A percentile compares a stretch with the other conserved stretches of the same genome.
Evolutionary conservation across 306 rosid genomes (phyloP).

Genomic region (Sicyos baderoa): DNA sequence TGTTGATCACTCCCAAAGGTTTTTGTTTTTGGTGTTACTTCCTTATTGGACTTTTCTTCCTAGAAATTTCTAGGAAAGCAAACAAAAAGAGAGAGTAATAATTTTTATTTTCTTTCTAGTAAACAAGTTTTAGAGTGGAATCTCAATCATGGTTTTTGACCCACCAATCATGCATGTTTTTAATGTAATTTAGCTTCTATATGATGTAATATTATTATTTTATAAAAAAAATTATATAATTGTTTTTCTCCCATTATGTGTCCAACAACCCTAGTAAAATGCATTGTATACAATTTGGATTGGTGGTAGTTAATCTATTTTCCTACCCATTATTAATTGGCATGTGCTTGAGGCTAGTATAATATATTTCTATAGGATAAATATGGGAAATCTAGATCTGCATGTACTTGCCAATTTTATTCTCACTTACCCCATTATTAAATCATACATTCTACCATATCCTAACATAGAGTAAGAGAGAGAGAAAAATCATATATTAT

Average conservation of each 20-base stretch:
- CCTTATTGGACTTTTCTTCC: too few species aligned
- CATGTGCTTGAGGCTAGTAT: slow-evolving; percentile 7
- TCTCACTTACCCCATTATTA: slow-evolving; percentile 12
- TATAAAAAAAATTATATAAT: too few species aligned
- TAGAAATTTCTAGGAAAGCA: too few species aligned
- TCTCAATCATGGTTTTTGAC: slow-evolving; percentile 10
- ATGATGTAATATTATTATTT: background rate
- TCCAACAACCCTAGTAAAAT: slow-evolving; percentile 14
- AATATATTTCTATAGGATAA: background rate
- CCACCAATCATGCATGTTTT: slow-evolving; percentile 20
- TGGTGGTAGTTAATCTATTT: too few species aligned
- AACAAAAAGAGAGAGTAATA: too few species aligned
- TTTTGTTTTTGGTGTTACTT: too few species aligned
- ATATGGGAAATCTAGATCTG: slow-evolving; percentile 3
- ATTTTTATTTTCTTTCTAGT: background rate
- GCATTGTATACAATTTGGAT: background rate
- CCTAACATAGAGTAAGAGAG: background rate
- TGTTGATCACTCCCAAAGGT: too few species aligned
- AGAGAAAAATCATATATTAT: background rate
- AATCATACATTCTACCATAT: background rate
- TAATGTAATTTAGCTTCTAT: background rate
- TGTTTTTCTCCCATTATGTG: background rate
- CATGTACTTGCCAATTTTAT: slow-evolving; percentile 17
- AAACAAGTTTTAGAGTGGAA: slow-evolving; percentile 6
- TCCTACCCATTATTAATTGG: too few species aligned